A percentile compares a stretch with the other conserved stretches of the same genome.
Conservation (phyloP, 2,329 filamentous ascomycete genomes). For the Ophiostoma perfectum region DNA sequence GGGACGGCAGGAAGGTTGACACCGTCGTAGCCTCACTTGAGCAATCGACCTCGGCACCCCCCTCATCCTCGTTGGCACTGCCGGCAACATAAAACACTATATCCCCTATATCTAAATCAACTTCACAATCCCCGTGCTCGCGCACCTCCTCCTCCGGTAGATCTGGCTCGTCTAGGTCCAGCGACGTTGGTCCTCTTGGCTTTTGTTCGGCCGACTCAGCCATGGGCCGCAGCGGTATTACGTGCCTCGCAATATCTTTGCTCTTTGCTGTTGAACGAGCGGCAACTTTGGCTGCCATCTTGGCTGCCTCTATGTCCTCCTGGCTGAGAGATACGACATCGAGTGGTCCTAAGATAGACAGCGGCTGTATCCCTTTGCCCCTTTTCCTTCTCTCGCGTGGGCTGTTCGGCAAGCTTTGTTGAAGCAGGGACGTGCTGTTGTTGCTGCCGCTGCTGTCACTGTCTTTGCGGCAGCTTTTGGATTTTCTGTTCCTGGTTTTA, state of each 20-base stretch:
- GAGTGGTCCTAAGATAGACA: constrained; percentile 21
- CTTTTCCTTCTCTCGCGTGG: constrained; percentile 16
- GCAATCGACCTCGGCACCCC: background rate
- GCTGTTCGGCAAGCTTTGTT: background rate
- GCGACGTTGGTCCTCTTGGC: background rate
- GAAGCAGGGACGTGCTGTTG: background rate
- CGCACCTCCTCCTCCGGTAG: background rate
- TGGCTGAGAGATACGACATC: constrained; percentile 21
- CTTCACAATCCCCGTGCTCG: background rate
- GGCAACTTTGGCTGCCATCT: background rate
- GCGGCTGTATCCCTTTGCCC: background rate
- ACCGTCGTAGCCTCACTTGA: no score
- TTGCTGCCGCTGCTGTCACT: constrained; percentile 13
- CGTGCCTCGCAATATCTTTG: background rate
- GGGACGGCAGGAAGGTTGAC: background rate
- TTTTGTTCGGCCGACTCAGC: background rate
- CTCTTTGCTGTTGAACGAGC: background rate
- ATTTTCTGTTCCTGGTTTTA: background rate
- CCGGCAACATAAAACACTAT: background rate
- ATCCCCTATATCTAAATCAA: background rate
- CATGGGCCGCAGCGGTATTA: constrained; percentile 16
- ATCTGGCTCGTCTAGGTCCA: background rate
- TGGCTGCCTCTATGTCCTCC: background rate
- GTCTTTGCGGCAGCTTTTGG: background rate
- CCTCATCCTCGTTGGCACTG: background rate